Evolutionary conservation across 169 alveolate genomes (phyloP).

Genomic region (Babesia ovis): DNA sequence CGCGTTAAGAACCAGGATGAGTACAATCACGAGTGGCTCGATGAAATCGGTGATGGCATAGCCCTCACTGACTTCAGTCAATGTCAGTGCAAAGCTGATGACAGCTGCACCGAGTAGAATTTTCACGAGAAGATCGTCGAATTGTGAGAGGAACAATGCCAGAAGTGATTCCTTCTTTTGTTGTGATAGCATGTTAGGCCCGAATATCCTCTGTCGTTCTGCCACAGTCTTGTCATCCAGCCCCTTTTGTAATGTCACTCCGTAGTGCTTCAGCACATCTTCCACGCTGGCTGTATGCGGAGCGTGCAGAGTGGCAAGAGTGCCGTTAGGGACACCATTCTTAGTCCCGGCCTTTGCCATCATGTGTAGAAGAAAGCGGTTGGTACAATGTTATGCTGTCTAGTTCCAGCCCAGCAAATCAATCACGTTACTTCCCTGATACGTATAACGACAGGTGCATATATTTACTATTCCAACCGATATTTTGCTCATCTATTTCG

Average conservation of each 20-base stretch:
- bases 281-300: conserved; percentile 68
- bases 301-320: neutral
- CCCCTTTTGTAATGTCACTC: conserved; percentile 77
- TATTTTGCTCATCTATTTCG: no score
- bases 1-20: conserved; percentile 94
- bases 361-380: no score
- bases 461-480: no score
- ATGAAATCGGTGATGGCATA: conserved; percentile 94
- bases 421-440: no score
- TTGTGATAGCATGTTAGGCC: conserved; percentile 86
- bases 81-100: conserved; percentile 91
- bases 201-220: conserved; percentile 81
- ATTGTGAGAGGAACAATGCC: conserved; percentile 89
- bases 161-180: conserved; percentile 88
- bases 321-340: neutral
- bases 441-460: no score
- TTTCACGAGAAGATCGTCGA: conserved; percentile 93
- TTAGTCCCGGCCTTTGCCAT: neutral
- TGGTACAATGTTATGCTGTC: no score
- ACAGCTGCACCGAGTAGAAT: conserved; percentile 95
- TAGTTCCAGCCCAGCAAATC: no score
- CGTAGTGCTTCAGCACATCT: conserved; percentile 65
- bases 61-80: conserved; percentile 86
- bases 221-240: conserved; percentile 84
- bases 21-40: conserved; percentile 95